Evolutionary conservation across 192 early-diverging fungal genomes (phyloP), one percentile per base, ranked within the genome.

Genomic region (Allomyces macrogynus): DNA sequence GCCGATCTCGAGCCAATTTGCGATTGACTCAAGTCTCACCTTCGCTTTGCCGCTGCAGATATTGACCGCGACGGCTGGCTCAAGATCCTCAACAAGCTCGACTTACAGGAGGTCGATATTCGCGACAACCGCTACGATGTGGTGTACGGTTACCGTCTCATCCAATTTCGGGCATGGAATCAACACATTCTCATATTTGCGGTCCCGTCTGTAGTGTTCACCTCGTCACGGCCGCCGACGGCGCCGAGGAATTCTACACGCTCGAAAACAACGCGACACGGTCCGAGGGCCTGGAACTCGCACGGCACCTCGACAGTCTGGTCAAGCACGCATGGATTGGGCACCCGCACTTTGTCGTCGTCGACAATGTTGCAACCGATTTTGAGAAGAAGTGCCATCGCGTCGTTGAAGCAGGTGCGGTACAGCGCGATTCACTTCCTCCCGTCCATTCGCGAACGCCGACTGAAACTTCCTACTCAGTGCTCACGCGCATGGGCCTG

Each of bases 161-260:
- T 7, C 7, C 32, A 40, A 40, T 40, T 7, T 40, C 7, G n/a
- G n/a, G 32, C 32, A 7, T 40, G 3, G 32, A 40, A 40, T 27
- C 26, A 27, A 4, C 26, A 27, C 26, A 4, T 40, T 40, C 32
- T 40, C 3, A 40, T 40, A 2, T 40, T 40, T 8, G 32, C 32
- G 4, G 4, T 40, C 7, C 7, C 7, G 3, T 8, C 32, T 40
- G 26, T 61, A 61, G 23, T 9, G 62, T 77, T 23, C 76, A 77
- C 63, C 67, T 77, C 18, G 76, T 77, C 10, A 72, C 76, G 5
- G 76, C 76, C 24, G 76, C 76, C 23, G 75, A 77, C 64, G 76
- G 76, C 9, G 76, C 76, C 3, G 66, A 66, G 61, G 22, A 68
- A 22, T 77, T 77, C 63, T 77, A 77, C 67, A 68, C 73, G 7